These are phyloP conservation scores for Megacollybia marginata DNA, from an alignment of 768 basidiomycete genomes.

Conservation along the genomic window DNA sequence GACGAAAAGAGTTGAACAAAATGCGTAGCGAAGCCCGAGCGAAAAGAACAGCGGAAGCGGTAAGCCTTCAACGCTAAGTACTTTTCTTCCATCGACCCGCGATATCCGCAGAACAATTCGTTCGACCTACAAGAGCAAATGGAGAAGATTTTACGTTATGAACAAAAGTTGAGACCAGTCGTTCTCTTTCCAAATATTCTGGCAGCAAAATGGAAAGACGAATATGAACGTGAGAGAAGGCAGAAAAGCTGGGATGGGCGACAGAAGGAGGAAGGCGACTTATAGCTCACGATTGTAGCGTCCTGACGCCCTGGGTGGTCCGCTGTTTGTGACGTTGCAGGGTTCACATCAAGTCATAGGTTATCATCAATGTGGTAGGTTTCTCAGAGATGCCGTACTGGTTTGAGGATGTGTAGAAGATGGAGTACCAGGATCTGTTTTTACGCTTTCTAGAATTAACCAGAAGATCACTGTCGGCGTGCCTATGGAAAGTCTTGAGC, in stretches of 20 bases:
- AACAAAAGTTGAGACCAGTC: conserved; percentile 46
- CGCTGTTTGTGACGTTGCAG: too few relatives aligned
- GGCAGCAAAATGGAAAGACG: conserved; percentile 49
- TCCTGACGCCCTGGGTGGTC: too few relatives aligned
- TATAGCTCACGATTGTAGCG: too few relatives aligned
- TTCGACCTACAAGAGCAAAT: conserved; percentile 54
- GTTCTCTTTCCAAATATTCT: conserved; percentile 57
- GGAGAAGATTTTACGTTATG: conserved; percentile 58
- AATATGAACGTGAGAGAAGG: conserved; percentile 36
- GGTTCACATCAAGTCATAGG: too few relatives aligned
- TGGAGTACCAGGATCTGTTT: too few relatives aligned
- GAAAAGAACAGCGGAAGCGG: conserved; percentile 48
- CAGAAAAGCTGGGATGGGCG: conserved; percentile 20
- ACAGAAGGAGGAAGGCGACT: too few relatives aligned
- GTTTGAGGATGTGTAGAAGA: too few relatives aligned
- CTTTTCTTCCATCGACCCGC: neutral
- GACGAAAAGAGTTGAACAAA: conserved; percentile 56
- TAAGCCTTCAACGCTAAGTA: conserved; percentile 22
- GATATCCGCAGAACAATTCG: conserved; percentile 26
- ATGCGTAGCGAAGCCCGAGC: conserved; percentile 65
- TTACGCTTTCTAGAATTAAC: too few relatives aligned
- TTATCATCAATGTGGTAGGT: too few relatives aligned
- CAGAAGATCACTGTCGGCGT: too few relatives aligned
- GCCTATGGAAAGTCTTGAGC: too few relatives aligned
- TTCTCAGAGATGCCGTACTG: too few relatives aligned